These are phyloP conservation scores for Vinca minor DNA, from an alignment of 257 asterid species.

Conservation along the genomic window DNA sequence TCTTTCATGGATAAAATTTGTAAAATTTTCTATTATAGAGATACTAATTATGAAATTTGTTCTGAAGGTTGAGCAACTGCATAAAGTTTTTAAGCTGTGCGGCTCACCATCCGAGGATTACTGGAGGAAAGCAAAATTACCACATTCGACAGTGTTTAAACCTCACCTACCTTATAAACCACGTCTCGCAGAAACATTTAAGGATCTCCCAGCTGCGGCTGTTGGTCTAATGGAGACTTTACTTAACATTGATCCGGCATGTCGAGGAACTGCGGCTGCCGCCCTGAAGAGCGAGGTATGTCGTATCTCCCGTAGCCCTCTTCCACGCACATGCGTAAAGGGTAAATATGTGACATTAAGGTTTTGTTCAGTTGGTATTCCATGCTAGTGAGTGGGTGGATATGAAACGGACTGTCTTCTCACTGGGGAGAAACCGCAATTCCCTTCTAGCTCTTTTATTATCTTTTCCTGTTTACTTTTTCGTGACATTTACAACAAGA, in stretches of 20 bases:
- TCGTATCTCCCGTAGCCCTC: constrained; percentile 10
- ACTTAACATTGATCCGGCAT: constrained; percentile 72
- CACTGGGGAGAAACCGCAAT: background rate
- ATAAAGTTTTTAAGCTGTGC: constrained; percentile 81
- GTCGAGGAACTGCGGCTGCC: constrained; percentile 60
- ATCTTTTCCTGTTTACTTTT: background rate
- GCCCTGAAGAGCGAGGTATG: constrained; percentile 70
- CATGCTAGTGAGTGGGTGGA: background rate
- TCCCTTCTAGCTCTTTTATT: background rate
- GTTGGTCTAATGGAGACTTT: constrained; percentile 57
- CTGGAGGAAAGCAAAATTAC: constrained; percentile 62
- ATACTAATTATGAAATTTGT: constrained; percentile 3
- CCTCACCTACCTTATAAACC: constrained; percentile 63
- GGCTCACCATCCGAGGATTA: constrained; percentile 91
- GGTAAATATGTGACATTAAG: background rate
- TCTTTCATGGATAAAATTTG: background rate
- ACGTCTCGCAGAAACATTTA: constrained; percentile 57
- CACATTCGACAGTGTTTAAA: constrained; percentile 61
- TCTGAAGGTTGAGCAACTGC: constrained; percentile 80
- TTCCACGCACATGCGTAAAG: background rate
- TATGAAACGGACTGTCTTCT: background rate
- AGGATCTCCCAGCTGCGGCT: constrained; percentile 60
- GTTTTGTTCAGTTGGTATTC: background rate
- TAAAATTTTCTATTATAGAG: background rate
- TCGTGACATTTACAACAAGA: background rate